phyloP scores from a whole-genome alignment of 257 asterid species.

The Anisodus tanguticus region DNA sequence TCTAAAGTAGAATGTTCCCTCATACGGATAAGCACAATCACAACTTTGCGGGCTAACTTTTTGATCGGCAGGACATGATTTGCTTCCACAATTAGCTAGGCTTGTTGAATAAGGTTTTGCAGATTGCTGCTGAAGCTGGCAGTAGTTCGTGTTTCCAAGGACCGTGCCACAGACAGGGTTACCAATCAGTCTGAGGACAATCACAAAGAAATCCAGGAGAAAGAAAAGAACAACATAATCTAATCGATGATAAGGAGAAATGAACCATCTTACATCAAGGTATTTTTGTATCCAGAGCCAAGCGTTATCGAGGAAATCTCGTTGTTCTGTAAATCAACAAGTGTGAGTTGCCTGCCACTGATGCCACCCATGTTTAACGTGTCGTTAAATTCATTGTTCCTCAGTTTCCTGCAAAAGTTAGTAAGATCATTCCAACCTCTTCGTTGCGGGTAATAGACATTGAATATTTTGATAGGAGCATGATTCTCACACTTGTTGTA shows the following conservation, averaged over 20 bases:
- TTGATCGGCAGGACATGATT: constrained; percentile 62
- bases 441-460: not conserved
- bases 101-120: constrained; percentile 82
- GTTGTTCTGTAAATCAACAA: constrained; percentile 79
- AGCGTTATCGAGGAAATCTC: constrained; percentile 74
- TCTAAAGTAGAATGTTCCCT: constrained; percentile 87
- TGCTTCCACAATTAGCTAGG: constrained; percentile 80
- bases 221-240: not conserved
- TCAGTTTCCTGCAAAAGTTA: constrained; percentile 67
- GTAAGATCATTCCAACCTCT: constrained; percentile 15
- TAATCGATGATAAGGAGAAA: not conserved
- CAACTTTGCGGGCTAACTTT: constrained; percentile 91
- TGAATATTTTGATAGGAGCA: not conserved
- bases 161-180: constrained; percentile 80
- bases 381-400: constrained; percentile 72
- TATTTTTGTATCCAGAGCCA: constrained; percentile 79
- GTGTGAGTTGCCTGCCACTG: constrained; percentile 67
- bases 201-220: not conserved
- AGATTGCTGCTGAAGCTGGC: constrained; percentile 73
- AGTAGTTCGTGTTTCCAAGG: constrained; percentile 72
- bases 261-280: constrained; percentile 61
- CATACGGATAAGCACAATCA: constrained; percentile 81
- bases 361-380: constrained; percentile 75
- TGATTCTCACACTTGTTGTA: constrained; percentile 88
- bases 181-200: constrained; percentile 73